These are phyloP conservation scores for Perkinsus olseni DNA, from an alignment of 169 alveolate species.

Conservation along the genomic window DNA sequence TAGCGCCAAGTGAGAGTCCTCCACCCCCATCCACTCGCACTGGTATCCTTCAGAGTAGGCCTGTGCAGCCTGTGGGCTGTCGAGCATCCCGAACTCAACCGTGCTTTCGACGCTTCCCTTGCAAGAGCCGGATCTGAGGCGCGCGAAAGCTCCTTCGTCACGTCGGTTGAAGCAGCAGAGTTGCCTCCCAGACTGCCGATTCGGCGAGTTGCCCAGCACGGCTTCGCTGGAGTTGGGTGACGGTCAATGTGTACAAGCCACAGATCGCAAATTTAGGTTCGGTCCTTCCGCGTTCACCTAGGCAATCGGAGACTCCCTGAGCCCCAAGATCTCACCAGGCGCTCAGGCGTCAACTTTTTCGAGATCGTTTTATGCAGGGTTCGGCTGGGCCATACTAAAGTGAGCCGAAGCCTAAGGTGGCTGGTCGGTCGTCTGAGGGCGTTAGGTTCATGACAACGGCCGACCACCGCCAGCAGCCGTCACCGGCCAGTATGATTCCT, in stretches of 20 bases:
- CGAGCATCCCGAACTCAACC: background rate
- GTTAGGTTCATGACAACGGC: background rate
- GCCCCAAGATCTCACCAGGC: background rate
- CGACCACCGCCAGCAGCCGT: background rate
- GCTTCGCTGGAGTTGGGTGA: background rate
- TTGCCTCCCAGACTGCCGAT: background rate
- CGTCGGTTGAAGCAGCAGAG: background rate
- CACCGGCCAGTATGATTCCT: background rate
- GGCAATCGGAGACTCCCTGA: background rate
- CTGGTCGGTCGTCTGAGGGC: background rate
- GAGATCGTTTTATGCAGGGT: background rate
- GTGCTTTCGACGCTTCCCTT: background rate
- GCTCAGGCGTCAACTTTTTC: background rate
- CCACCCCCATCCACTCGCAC: background rate
- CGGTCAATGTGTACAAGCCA: background rate
- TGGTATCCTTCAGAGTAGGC: background rate
- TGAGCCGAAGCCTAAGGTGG: background rate
- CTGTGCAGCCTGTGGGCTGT: background rate
- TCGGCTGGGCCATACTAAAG: background rate
- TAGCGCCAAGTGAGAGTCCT: background rate
- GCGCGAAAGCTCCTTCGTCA: background rate
- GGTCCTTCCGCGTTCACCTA: background rate
- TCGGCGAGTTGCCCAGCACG: background rate
- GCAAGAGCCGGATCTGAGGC: background rate
- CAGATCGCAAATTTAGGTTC: background rate